Evolutionary conservation across 2,329 filamentous ascomycete species (phyloP), one percentile per base, ranked within the genome.

Genomic region (Pseudonectria buxi): DNA sequence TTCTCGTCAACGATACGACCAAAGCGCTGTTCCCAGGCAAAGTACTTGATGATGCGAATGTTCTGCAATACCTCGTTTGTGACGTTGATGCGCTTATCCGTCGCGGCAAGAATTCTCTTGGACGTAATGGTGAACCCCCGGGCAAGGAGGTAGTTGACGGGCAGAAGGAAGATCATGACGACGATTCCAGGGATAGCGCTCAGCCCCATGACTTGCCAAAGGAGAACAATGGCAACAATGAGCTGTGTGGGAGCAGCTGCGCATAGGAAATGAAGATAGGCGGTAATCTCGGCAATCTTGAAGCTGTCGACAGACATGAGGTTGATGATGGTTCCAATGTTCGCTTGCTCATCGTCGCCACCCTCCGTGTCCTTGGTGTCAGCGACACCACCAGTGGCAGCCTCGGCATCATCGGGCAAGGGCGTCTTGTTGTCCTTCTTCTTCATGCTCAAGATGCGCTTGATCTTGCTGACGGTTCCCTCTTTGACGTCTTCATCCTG

Each of bases 221-320:
- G 77, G 28, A 98, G 69, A 13, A 76, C 67, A 41, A 96, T 72
- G 5, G 88, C 86, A 30, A 95, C 76, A 30, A 84, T 65, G 26
- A 98, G 75, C 62, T 96, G 89, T 0, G 92, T 85, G 0, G 92
- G 92, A 2, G 90, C 89, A 42, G 84, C 81, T 1, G 89, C 90
- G 69, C 90, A 84, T n/a, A 98, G 69, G 62, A 94, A 98, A 62
- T 98, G 92, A 24, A 98, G 69, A 58, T 98, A 98, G 0, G 90
- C 85, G 26, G 87, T 92, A 40, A 95, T 82, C 57, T 98, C 92
- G 43, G 86, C 85, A 36, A 98, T 87, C 65, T 98, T 98, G 77
- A 96, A 96, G 31, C 90, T 95, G 67, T 98, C 94, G 27, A 98
- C 94, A 10, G 92, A 94, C 92, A 98, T 98, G 47, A 98, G 71